Base-by-base conservation (phyloP, 306 rosid species). In the Ochetophila trinervis region DNA sequence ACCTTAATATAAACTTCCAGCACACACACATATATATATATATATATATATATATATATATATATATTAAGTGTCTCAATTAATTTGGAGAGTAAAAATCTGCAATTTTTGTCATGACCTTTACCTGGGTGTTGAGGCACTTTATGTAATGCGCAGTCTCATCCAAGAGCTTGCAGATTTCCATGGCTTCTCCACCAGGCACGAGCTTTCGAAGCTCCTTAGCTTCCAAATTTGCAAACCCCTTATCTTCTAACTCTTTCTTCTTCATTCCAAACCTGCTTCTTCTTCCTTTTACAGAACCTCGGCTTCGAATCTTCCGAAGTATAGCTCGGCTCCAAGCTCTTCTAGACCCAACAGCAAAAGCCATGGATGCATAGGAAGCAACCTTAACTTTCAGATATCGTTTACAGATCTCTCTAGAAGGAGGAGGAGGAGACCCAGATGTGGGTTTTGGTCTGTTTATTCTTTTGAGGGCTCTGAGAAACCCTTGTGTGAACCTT, bases 131-230 rank as follows among this genome's bases (percentile, higher is more conserved):
- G 20, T 32, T 18, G 56, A 77, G 82, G 40, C 82, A 72, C 77
- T 68, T 62, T 3, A 77, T 67, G 40, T 77, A 77, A 67, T 77
- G 74, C 2, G 74, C 74, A 67, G 74, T 74, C 77, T 77, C 82
- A 10, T 51, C 82, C 60, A 77, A 55, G 74, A 77, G 57, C 47
- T 53, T 49, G 56, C 70, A 62, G 22, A 59, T 16, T 30, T 72
- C 78, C 82, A 77, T 77, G 60, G 62, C 74, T 62, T 55, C 69
- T 18, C 78, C 74, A 15, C 82, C 82, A 14, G 82, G 82, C 27
- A 77, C 78, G 1, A 77, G 59, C 50, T 51, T 62, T 51, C 78
- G 65, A 20, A 72, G 78, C 53, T 62, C 51, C 0, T 50, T 49
- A 2, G 60, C 71, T 23, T 57, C 19, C 3, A 13, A 13, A 49